Percentiles rank a stretch among this genome's conserved stretches.
These are phyloP conservation scores for Penicillium expansum DNA, from an alignment of 2,329 filamentous ascomycete genomes.

Conservation along the genomic window DNA sequence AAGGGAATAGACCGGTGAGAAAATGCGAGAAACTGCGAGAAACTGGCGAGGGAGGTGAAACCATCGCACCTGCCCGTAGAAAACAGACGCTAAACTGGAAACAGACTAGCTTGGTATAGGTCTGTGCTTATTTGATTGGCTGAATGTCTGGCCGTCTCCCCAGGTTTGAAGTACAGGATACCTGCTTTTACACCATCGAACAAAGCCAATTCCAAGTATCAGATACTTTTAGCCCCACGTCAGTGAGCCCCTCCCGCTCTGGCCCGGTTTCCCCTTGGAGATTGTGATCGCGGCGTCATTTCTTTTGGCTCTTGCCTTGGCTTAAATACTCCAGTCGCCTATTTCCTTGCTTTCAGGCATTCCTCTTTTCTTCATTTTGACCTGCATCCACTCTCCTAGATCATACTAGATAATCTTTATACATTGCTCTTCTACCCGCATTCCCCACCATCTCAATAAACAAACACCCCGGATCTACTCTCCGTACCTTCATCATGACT, in stretches of 20 bases:
- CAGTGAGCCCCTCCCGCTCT: conserved; percentile 11
- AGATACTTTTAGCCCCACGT: conserved; percentile 1
- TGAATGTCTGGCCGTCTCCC: neutral
- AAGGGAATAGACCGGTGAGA: neutral
- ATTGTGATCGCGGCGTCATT: conserved; percentile 20
- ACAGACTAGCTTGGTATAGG: neutral
- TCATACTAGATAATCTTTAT: neutral
- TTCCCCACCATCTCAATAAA: conserved; percentile 1
- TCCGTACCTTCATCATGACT: conserved; percentile 29
- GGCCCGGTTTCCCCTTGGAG: conserved; percentile 12
- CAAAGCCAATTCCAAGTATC: conserved; percentile 1
- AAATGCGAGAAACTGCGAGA: neutral
- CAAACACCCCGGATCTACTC: conserved; percentile 1
- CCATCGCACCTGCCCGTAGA: conserved; percentile 2
- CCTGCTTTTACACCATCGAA: neutral
- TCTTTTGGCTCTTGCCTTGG: conserved; percentile 10
- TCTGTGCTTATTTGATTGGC: conserved; percentile 14
- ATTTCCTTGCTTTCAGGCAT: conserved; percentile 6
- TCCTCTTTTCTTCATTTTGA: neutral
- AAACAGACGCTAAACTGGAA: conserved; percentile 2
- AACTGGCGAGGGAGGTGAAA: conserved; percentile 2
- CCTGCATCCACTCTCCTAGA: neutral
- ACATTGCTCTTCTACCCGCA: neutral
- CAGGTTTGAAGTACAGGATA: conserved; percentile 1
- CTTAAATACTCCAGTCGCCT: conserved; percentile 10